Base-by-base conservation (phyloP, 1,139 yeast genomes). In the Blastobotrys arbuscula region DNA sequence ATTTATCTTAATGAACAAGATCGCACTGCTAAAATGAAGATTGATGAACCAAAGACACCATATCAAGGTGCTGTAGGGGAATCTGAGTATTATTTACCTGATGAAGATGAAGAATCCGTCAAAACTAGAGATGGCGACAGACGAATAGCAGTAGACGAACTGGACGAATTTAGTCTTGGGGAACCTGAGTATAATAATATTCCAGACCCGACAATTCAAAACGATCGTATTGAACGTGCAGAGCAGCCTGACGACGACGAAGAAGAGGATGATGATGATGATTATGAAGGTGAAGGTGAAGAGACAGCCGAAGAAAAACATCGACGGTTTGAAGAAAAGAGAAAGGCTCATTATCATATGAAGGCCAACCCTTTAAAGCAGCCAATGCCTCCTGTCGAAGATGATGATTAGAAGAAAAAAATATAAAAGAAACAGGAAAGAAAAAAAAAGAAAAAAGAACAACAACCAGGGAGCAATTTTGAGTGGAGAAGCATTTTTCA, bases 11-110 rank as follows among this genome's bases (percentile, higher is more conserved):
- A 84, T 18, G 92, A 84, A 62, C 82, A 77, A 60, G 87, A 82
- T 57, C 81, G 83, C 63, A 69, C 76, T 28, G 79, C 90, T 31
- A 82, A 87, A 39, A 84, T 84, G 90, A 78, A 80, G 65, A 89
- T 92, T 45, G 95, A 88, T 59, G 98, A 92, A 67, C 98, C 98
- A 34, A 92, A 92, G 72, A 92, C 98, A 1, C 98, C 98, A 2
- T 92, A 85, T 63, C 95, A 87, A 63, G 96, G 95, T 19, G 95
- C 97, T 0, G 85, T 87, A 40, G 85, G 87, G 59, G 95, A 94
- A 2, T 77, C 79, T 12, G 97, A 90, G 57, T 94, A 90, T 63
- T 89, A 89, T 63, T 76, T 79, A 55, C 77, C 77, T 2, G 90
- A 82, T 55, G 84, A 81, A 45, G 92, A 82, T 37, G 82, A 76